Conservation (phyloP, 345 rosid genomes). For the Litchi chinensis region DNA sequence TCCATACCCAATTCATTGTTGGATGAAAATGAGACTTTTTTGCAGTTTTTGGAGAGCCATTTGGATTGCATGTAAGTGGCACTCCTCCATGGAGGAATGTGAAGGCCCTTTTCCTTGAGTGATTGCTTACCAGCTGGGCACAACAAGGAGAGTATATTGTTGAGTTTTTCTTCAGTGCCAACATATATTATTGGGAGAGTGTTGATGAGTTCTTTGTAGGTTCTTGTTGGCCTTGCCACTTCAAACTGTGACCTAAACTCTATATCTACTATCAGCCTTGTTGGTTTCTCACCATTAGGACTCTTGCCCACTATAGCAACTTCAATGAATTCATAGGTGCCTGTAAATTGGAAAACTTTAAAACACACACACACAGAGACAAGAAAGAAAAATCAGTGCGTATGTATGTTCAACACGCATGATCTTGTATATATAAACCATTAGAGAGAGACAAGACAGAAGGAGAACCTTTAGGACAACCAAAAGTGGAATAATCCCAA, state of each 20-base stretch:
- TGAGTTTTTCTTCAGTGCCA: slow-evolving; percentile 46
- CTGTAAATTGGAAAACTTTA: slow-evolving; percentile 35
- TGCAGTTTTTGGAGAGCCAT: slow-evolving; percentile 52
- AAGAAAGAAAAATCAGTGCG: not conserved
- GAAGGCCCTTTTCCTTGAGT: slow-evolving; percentile 43
- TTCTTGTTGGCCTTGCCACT: slow-evolving; percentile 41
- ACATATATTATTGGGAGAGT: slow-evolving; percentile 44
- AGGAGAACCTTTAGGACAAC: slow-evolving; percentile 32
- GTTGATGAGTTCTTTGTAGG: slow-evolving; percentile 40
- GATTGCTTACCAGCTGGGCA: slow-evolving; percentile 50
- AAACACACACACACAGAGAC: not conserved
- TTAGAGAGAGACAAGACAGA: not conserved
- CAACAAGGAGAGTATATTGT: slow-evolving; percentile 38
- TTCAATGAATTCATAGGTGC: slow-evolving; percentile 48
- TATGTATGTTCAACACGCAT: not conserved
- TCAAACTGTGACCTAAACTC: slow-evolving; percentile 63
- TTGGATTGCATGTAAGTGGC: slow-evolving; percentile 52
- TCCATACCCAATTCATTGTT: slow-evolving; percentile 19
- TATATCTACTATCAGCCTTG: slow-evolving; percentile 52
- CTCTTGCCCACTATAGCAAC: slow-evolving; percentile 28
- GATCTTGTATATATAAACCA: no score
- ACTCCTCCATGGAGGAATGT: slow-evolving; percentile 62
- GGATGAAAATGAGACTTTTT: slow-evolving; percentile 28
- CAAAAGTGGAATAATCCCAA: slow-evolving; percentile 41
- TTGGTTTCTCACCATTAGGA: not conserved